Evolutionary conservation across 2,329 filamentous ascomycete genomes (phyloP).

Genomic region (Chaetomium sp.): DNA sequence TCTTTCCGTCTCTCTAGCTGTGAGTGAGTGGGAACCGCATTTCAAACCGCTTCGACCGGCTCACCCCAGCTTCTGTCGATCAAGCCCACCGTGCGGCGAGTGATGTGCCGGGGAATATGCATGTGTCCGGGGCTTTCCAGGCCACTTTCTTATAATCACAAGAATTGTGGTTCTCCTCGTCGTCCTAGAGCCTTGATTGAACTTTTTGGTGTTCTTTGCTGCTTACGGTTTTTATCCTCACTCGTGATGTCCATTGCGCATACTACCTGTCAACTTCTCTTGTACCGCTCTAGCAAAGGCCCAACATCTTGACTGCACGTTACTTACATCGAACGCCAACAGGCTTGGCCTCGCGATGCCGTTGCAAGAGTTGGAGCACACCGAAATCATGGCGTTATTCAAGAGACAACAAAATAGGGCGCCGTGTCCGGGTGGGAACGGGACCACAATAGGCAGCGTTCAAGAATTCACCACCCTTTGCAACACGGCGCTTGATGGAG

Average conservation of each 20-base stretch:
- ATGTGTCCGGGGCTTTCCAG: background rate
- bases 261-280: too few relatives aligned
- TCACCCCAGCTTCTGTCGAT: slow-evolving; percentile 18
- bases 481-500: slow-evolving; percentile 22
- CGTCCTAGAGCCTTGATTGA: background rate
- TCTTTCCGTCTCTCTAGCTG: background rate
- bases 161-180: background rate
- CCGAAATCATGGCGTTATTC: slow-evolving; percentile 1
- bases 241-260: too few relatives aligned
- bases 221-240: background rate
- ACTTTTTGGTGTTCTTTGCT: background rate
- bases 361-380: slow-evolving; percentile 1
- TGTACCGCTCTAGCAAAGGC: too few relatives aligned
- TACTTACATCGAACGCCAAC: slow-evolving; percentile 6
- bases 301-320: background rate
- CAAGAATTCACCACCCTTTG: slow-evolving; percentile 26
- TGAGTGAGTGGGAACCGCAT: slow-evolving; percentile 6
- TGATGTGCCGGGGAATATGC: slow-evolving; percentile 17
- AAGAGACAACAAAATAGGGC: slow-evolving; percentile 7
- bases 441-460: slow-evolving; percentile 24
- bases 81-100: slow-evolving; percentile 15
- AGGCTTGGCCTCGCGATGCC: slow-evolving; percentile 16
- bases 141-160: background rate
- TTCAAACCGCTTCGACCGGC: slow-evolving; percentile 18
- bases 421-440: slow-evolving; percentile 25